Base-by-base conservation (phyloP, 495 filamentous ascomycete genomes). In the Darksidea phi region DNA sequence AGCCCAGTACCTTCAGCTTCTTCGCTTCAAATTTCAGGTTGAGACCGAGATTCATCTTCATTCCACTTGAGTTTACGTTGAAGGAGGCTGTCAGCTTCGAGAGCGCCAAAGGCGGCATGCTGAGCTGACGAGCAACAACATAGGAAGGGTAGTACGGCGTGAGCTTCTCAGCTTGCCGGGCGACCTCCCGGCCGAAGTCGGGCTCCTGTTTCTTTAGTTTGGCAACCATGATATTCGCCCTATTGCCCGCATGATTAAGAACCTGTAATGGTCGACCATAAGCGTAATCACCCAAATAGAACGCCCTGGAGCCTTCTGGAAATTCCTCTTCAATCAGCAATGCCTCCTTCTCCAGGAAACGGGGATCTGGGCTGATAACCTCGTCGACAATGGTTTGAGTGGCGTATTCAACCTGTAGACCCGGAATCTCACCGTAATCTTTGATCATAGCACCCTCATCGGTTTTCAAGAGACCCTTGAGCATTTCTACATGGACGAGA, bases 41-140 rank as follows among this genome's bases (percentile, higher is more conserved):
- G 41, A 99, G 78, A 8, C 95, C 95, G 13, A 99, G 77, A 67
- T 99, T 97, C 41, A 95, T 81, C 46, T 87, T 83, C 48, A 84
- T 81, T 2, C 88, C 90, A 21, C 88, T 82, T 2, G 93, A 86
- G 43, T 84, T 81, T 52, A 97, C 90, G 37, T 83, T 86, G 74
- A 95, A 97, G 0, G 91, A 88, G 0, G 93, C 94, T 0, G 94
- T 97, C 60, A 99, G 90, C 78, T 96, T 99, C 72, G 90, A 94
- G 21, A 99, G 78, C 0, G 93, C 87, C 41, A 99, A 78, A 3
- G 91, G 84, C 65, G 95, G 92, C 48, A 99, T 79, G 2, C 80
- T 79, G 18, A 99, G 78, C 72, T 86, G 86, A 63, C 83, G 88
- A 17, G 94, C 90, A 45, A 99, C 89, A 13, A 84, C 79, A 73